phyloP scores from a whole-genome alignment of 208 protist genomes.

The Crithidia bombi region DNA sequence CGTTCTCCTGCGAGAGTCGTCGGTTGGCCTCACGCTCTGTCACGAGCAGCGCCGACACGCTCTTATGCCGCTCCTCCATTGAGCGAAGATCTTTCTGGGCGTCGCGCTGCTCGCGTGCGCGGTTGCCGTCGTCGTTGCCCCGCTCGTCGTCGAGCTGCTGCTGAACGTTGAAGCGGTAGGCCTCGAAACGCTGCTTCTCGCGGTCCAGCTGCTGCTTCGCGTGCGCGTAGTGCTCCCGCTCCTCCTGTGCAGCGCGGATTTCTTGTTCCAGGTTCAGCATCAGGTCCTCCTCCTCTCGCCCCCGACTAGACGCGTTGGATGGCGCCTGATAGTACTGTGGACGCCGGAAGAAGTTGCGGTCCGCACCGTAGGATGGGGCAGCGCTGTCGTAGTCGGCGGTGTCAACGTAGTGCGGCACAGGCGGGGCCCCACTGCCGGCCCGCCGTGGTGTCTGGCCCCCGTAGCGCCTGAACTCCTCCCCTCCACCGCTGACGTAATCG shows the following conservation, averaged over 20 bases:
- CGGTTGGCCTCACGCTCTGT: constrained; percentile 76
- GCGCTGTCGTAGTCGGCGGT: constrained; percentile 36
- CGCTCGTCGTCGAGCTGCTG: constrained; percentile 77
- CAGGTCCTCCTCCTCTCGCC: constrained; percentile 65
- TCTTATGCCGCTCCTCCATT: constrained; percentile 80
- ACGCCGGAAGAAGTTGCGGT: constrained; percentile 71
- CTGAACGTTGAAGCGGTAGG: constrained; percentile 55
- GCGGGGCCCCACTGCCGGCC: constrained; percentile 8
- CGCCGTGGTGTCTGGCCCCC: constrained; percentile 27
- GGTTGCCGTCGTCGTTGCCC: constrained; percentile 42
- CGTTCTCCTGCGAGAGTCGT: constrained; percentile 77
- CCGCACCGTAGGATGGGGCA: constrained; percentile 13
- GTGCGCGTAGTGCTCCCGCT: constrained; percentile 70
- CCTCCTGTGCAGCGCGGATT: constrained; percentile 72
- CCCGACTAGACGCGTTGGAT: constrained; percentile 13
- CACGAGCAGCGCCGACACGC: constrained; percentile 63
- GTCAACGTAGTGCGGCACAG: constrained; percentile 35
- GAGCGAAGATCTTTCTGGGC: constrained; percentile 67
- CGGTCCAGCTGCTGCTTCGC: constrained; percentile 70
- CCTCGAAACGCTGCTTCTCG: constrained; percentile 82
- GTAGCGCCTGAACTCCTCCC: constrained; percentile 21
- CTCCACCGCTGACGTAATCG: constrained; percentile 17
- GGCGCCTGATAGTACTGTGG: constrained; percentile 5
- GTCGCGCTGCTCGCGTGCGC: constrained; percentile 54
- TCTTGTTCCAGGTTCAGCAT: constrained; percentile 80